These are phyloP conservation scores for Torulaspora pretoriensis DNA, from an alignment of 1,139 yeast genomes.

Conservation along the genomic window DNA sequence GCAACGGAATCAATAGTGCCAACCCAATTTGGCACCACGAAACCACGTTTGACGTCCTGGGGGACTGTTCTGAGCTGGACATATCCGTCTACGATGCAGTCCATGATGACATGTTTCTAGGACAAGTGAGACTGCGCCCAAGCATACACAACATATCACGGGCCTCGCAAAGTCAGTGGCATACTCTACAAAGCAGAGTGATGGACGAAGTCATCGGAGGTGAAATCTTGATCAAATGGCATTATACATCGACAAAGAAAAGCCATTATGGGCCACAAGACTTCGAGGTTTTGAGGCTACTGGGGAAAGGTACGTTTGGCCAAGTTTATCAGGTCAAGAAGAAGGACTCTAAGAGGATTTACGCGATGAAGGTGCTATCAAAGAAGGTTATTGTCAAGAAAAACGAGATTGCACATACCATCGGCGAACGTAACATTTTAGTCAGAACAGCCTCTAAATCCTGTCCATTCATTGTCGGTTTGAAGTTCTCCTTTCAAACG, in stretches of 20 bases:
- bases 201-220: constrained; percentile 77
- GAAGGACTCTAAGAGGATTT: constrained; percentile 79
- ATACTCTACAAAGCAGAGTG: constrained; percentile 65
- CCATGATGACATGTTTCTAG: constrained; percentile 77
- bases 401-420: constrained; percentile 95
- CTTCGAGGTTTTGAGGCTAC: constrained; percentile 80
- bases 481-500: constrained; percentile 93
- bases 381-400: constrained; percentile 93
- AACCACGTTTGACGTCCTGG: constrained; percentile 87
- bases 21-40: constrained; percentile 89
- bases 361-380: constrained; percentile 94
- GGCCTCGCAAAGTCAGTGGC: constrained; percentile 56
- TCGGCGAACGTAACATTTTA: constrained; percentile 90
- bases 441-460: constrained; percentile 86
- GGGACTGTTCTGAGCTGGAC: constrained; percentile 75
- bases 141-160: constrained; percentile 39
- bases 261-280: constrained; percentile 88
- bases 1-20: constrained; percentile 39
- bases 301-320: constrained; percentile 97
- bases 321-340: constrained; percentile 94
- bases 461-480: constrained; percentile 86
- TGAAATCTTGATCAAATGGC: constrained; percentile 68
- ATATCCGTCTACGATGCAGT: constrained; percentile 84
- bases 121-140: constrained; percentile 75
- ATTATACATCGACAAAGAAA: constrained; percentile 64